Base-by-base conservation (phyloP, 2,329 filamentous ascomycete species). In the Dactylellina sp. region DNA sequence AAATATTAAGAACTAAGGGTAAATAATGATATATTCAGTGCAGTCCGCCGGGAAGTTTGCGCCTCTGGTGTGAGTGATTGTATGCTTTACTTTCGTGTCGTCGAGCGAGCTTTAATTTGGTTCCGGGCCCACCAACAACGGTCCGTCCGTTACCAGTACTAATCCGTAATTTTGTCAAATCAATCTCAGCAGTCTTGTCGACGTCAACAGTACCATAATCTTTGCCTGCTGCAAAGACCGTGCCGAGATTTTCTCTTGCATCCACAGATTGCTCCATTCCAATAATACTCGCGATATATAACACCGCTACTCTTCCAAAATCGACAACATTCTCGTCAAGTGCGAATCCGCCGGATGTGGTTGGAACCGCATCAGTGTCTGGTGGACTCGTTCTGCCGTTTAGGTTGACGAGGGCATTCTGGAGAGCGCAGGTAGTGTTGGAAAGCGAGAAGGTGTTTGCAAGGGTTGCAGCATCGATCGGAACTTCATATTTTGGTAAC, bases 341-440 rank as follows among this genome's bases (percentile, higher is more conserved):
- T 0, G 79, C 79, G 55, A 78, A 74, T 16, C 39, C 80, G 76
- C 39, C 77, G 77, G 53, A 76, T 76, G 61, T 20, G 2, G 60
- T 52, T 16, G 32, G 12, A 16, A 61, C 44, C 6, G 16, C 75
- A 61, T 16, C 77, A 72, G 64, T 76, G 52, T 70, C 68, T 18
- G 42, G 59, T 24, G 63, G 71, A 14, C 32, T 66, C 42, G 46
- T 72, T 18, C 20, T 53, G 42, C 89, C 89, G 77, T 91, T 87
- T 80, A 97, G 96, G 0, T 91, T 92, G 14, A 98, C 89, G 2
- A 99, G 85, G 0, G 92, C 89, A 78, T 98, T 98, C 80, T 97
- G 90, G 0, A 89, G 88, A 7, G 88, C 87, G 81, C 95, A 99
- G 62, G 91, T 93, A 14, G 97, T 83, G 76, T 90, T 90, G 32